phyloP scores from a whole-genome alignment of 192 early-diverging fungal genomes.

The Backusella luteola region DNA sequence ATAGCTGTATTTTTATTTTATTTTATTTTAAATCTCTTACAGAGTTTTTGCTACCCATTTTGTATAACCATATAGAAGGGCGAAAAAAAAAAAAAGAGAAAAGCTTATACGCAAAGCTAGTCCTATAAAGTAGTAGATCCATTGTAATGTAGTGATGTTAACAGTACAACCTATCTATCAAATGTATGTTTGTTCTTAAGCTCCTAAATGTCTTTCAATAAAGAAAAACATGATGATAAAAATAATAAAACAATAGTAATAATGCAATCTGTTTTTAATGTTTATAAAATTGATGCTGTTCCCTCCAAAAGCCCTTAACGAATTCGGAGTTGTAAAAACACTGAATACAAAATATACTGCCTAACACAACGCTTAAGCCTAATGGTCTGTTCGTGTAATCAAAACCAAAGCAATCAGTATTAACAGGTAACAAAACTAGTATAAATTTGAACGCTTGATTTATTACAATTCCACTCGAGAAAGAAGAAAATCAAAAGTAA shows the following conservation, averaged over 20 bases:
- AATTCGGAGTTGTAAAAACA: not conserved
- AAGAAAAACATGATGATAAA: not conserved
- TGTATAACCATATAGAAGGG: not conserved
- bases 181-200: not conserved
- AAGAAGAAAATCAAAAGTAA: not conserved
- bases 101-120: not conserved
- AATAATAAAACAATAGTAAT: not conserved
- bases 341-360: not conserved
- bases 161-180: not conserved
- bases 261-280: not conserved
- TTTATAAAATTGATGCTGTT: not conserved
- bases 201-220: not conserved
- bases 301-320: not conserved
- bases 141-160: not conserved
- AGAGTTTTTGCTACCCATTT: not conserved
- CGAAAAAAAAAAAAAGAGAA: not conserved
- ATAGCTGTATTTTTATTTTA: not conserved
- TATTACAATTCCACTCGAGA: not conserved
- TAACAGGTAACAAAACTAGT: constrained; percentile 1
- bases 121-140: not conserved
- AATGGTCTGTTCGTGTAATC: constrained; percentile 3
- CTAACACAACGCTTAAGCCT: constrained; percentile 1
- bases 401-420: not conserved
- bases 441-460: not conserved
- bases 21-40: not conserved